Evolutionary conservation across 768 basidiomycete species (phyloP), one percentile per base, ranked within the genome.

Genomic region (Mycena leptocephala): DNA sequence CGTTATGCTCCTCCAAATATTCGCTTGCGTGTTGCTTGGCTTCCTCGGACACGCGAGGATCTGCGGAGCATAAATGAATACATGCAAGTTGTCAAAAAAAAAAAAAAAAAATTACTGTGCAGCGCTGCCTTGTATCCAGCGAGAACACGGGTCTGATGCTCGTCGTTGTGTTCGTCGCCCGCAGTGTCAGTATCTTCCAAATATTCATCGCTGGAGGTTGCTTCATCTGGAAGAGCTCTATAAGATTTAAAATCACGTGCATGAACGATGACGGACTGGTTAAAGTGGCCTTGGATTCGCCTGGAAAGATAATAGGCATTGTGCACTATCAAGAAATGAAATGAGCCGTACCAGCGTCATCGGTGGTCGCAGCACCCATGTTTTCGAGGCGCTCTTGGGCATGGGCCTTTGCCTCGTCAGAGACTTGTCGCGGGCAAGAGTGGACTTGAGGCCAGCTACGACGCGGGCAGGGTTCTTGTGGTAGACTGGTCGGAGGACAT

Each of bases 101-200:
- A 43, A n/a, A 48, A 88, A 61, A n/a, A n/a, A n/a, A n/a, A n/a
- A n/a, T n/a, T 75, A 91, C 91, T 92, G 66, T 82, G 77, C 3
- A 92, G 79, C 1, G 91, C 87, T 35, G 92, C 90, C 76, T 92
- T 92, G 81, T 91, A 91, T 16, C 91, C 91, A 0, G 86, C 91
- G 9, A 90, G 80, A 56, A 92, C 90, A 39, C 87, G 90, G 3
- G 79, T 86, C 62, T 83, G 74, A 67, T 91, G 90, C 76, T 88
- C 85, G 0, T 79, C 84, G 0, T 83, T 82, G 35, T 72, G 71
- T 0, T 81, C 75, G n/a, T n/a, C n/a, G n/a, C n/a, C n/a, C n/a
- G n/a, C n/a, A 30, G 85, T 85, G 51, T 79, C 63, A 1, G 77
- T 72, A 55, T 88, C 89, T 55, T 85, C 82, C 64, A 93, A 28